Percentiles rank a stretch among this genome's conserved stretches.
phyloP scores from a whole-genome alignment of 768 basidiomycete species.

The Mycena galopus region DNA sequence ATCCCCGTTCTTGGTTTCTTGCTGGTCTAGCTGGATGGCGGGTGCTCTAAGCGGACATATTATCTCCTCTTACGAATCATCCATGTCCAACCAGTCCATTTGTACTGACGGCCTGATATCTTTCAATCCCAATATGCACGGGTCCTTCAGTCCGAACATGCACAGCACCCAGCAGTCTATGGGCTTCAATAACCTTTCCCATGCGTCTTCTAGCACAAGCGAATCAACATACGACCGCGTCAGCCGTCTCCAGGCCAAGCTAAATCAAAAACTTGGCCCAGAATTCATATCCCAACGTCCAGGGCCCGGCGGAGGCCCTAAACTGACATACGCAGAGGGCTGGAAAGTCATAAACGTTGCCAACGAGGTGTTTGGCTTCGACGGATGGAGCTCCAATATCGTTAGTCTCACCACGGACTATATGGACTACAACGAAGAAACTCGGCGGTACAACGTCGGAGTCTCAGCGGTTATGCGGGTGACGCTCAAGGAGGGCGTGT shows the following conservation, averaged over 20 bases:
- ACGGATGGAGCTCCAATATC: constrained; percentile 92
- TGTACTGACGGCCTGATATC: constrained; percentile 69
- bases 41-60: constrained; percentile 72
- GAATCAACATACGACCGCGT: constrained; percentile 77
- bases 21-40: constrained; percentile 57
- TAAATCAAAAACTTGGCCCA: constrained; percentile 92
- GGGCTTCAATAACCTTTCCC: constrained; percentile 39
- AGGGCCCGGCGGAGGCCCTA: constrained; percentile 88
- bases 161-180: constrained; percentile 44
- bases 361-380: constrained; percentile 98
- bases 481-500: constrained; percentile 88
- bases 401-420: constrained; percentile 83
- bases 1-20: constrained; percentile 32
- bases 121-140: constrained; percentile 73
- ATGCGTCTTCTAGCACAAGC: constrained; percentile 58
- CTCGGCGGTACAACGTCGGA: constrained; percentile 75
- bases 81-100: constrained; percentile 44
- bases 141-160: constrained; percentile 43
- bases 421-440: constrained; percentile 80
- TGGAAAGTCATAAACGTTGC: constrained; percentile 99
- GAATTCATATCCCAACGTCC: constrained; percentile 92
- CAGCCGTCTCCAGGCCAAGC: constrained; percentile 81
- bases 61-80: constrained; percentile 59
- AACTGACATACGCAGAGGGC: constrained; percentile 94
- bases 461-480: constrained; percentile 90